A percentile compares a stretch with the other conserved stretches of the same genome.
These are phyloP conservation scores for Marasmius tenuissimus DNA, from an alignment of 1,284 basidiomycete genomes.

Conservation along the genomic window DNA sequence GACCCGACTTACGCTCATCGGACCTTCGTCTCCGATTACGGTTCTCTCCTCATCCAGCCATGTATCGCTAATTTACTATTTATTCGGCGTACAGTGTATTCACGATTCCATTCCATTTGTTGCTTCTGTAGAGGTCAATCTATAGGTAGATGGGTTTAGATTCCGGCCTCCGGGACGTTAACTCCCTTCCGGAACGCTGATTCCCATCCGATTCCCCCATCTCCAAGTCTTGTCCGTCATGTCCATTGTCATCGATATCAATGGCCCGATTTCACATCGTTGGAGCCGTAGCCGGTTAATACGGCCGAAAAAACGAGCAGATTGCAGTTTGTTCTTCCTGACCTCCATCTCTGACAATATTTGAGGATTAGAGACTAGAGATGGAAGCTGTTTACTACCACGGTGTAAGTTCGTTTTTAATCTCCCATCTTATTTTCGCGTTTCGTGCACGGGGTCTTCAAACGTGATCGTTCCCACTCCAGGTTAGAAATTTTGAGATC, in stretches of 20 bases:
- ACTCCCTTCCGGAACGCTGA: too few species aligned
- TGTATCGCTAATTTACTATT: too few species aligned
- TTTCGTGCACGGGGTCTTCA: background rate
- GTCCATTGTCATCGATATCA: too few species aligned
- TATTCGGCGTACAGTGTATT: too few species aligned
- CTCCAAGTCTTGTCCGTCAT: too few species aligned
- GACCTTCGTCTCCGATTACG: background rate
- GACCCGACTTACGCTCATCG: background rate
- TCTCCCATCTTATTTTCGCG: background rate
- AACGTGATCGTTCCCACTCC: background rate
- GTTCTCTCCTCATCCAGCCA: too few species aligned
- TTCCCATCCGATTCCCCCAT: too few species aligned
- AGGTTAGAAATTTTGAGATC: constrained; percentile 67
- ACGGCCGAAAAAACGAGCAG: background rate
- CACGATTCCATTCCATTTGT: too few species aligned
- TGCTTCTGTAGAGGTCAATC: too few species aligned
- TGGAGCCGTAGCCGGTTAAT: background rate
- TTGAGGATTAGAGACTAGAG: background rate
- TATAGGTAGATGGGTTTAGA: too few species aligned
- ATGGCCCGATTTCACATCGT: too few species aligned
- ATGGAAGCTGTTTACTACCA: constrained; percentile 14
- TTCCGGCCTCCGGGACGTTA: too few species aligned
- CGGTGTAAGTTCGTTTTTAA: constrained; percentile 1
- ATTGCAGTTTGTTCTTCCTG: background rate
- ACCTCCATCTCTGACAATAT: background rate